A percentile compares a stretch with the other conserved stretches of the same genome.
Conservation (phyloP, 2,329 filamentous ascomycete genomes). For the Neofusicoccum parvum region DNA sequence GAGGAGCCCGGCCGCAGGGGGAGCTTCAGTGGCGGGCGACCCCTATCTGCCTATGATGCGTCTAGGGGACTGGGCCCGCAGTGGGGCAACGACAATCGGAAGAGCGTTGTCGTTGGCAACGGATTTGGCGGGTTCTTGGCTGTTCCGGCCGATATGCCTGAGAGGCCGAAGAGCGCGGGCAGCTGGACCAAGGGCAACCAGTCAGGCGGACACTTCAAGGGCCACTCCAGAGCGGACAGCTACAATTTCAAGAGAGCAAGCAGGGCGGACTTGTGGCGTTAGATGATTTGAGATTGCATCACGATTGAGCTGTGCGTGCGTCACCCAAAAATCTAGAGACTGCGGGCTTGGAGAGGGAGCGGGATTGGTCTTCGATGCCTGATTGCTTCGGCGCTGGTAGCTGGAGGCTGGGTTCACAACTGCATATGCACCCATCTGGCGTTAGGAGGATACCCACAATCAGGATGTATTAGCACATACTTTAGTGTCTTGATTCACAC, state of each 20-base stretch:
- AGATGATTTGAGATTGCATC: not conserved
- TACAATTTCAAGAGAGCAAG: slow-evolving; percentile 14
- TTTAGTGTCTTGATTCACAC: not conserved
- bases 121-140: slow-evolving; percentile 68
- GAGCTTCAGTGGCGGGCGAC: slow-evolving; percentile 43
- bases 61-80: slow-evolving; percentile 54
- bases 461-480: slow-evolving; percentile 16
- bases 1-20: slow-evolving; percentile 47
- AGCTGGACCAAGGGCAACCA: slow-evolving; percentile 22
- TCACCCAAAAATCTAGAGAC: not conserved
- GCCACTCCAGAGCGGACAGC: slow-evolving; percentile 3
- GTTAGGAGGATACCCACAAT: slow-evolving; percentile 21
- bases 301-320: not conserved
- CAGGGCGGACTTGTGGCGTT: slow-evolving; percentile 21
- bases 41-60: slow-evolving; percentile 49
- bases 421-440: slow-evolving; percentile 19
- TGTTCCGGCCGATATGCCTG: slow-evolving; percentile 51
- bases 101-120: slow-evolving; percentile 66
- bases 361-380: not conserved
- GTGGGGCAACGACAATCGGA: slow-evolving; percentile 62
- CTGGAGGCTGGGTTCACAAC: slow-evolving; percentile 16
- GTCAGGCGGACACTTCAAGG: not conserved
- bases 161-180: slow-evolving; percentile 39
- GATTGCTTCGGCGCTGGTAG: slow-evolving; percentile 21
- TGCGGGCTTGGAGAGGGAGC: not conserved